phyloP scores from a whole-genome alignment of 805 yeast genomes.

The Metschnikowia continentalis region DNA sequence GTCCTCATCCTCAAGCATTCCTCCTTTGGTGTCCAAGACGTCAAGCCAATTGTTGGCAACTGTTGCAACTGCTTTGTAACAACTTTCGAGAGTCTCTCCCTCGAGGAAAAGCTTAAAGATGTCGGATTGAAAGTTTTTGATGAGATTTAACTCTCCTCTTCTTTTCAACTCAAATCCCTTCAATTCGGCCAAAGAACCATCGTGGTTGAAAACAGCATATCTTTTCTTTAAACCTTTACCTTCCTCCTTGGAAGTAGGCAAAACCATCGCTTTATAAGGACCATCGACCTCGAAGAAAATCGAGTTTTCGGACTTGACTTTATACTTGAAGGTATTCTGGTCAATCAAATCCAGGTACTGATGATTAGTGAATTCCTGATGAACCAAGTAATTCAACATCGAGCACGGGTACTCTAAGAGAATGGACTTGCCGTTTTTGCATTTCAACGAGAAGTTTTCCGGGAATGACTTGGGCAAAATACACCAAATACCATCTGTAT shows the following conservation, averaged over 20 bases:
- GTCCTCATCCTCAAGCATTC: slow-evolving; percentile 87
- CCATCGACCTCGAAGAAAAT: slow-evolving; percentile 98
- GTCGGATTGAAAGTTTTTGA: slow-evolving; percentile 93
- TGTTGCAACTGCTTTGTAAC: slow-evolving; percentile 84
- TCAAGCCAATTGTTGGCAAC: slow-evolving; percentile 97
- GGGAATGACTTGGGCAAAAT: slow-evolving; percentile 92
- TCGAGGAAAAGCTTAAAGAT: slow-evolving; percentile 87
- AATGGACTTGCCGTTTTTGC: slow-evolving; percentile 74
- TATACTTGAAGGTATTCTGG: slow-evolving; percentile 61
- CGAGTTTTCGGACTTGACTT: slow-evolving; percentile 81
- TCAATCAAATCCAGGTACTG: slow-evolving; percentile 89
- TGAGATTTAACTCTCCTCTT: slow-evolving; percentile 90
- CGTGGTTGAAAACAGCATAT: slow-evolving; percentile 94
- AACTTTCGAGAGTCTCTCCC: slow-evolving; percentile 71
- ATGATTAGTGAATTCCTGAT: slow-evolving; percentile 84
- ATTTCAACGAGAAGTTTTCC: slow-evolving; percentile 68
- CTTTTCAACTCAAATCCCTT: slow-evolving; percentile 96
- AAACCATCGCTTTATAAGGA: slow-evolving; percentile 94
- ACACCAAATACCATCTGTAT: slow-evolving; percentile 99
- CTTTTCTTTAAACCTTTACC: slow-evolving; percentile 95
- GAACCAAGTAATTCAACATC: slow-evolving; percentile 91
- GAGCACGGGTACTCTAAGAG: slow-evolving; percentile 90
- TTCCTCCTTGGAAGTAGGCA: slow-evolving; percentile 96
- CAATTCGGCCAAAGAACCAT: slow-evolving; percentile 89
- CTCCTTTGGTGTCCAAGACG: slow-evolving; percentile 83